Evolutionary conservation across 352 stramenopile genomes (phyloP).

Genomic region (Globisporangium echinulatum): DNA sequence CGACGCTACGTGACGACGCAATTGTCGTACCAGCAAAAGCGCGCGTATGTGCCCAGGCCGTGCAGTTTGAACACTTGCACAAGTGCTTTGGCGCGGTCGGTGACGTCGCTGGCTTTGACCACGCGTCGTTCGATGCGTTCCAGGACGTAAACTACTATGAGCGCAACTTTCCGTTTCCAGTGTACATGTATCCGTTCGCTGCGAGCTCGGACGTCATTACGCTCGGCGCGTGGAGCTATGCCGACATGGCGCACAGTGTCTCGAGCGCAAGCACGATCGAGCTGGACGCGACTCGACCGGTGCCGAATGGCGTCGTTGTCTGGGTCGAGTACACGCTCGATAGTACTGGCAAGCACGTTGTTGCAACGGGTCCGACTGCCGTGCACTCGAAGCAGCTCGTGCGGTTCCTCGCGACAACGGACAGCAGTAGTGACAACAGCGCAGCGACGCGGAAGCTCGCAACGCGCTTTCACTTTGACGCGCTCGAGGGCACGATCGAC

Average conservation of each 20-base stretch:
- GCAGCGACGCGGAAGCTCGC: no score
- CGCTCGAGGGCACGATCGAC: no score
- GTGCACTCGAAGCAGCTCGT: constrained; percentile 73
- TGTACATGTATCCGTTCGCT: constrained; percentile 73
- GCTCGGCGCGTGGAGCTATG: constrained; percentile 44
- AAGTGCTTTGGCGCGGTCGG: constrained; percentile 73
- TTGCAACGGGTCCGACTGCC: constrained; percentile 47
- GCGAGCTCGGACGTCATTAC: constrained; percentile 30
- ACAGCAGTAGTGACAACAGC: no score
- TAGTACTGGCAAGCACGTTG: constrained; percentile 26
- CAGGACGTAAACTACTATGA: constrained; percentile 52
- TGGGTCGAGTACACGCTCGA: constrained; percentile 20
- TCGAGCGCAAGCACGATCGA: constrained; percentile 11
- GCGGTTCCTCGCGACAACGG: constrained; percentile 40
- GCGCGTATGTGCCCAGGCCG: constrained; percentile 47
- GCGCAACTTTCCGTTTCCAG: constrained; percentile 75
- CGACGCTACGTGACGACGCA: constrained; percentile 29
- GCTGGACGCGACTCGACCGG: constrained; percentile 3
- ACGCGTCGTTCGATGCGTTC: constrained; percentile 67
- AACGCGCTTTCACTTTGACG: no score
- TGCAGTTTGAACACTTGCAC: constrained; percentile 68
- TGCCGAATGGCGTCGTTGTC: constrained; percentile 48
- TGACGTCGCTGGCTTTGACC: constrained; percentile 64
- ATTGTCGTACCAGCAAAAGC: constrained; percentile 41
- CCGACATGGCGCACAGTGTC: constrained; percentile 33